Evolutionary conservation across 169 alveolate genomes (phyloP), one percentile per base, ranked within the genome.

Genomic region (Plasmodium knowlesi): DNA sequence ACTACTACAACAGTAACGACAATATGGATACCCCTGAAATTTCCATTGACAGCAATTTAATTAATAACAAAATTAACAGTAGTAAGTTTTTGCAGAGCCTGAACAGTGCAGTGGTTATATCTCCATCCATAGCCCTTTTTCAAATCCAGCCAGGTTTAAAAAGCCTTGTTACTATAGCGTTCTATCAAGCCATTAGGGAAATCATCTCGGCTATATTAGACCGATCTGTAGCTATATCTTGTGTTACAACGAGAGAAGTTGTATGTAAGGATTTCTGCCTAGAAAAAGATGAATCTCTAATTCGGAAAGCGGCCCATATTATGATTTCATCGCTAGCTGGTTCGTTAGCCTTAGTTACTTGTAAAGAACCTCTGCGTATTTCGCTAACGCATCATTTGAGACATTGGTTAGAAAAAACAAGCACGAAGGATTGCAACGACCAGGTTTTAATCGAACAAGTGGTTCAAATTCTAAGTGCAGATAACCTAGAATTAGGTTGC

Each of bases 221-320:
- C 72, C 97, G 99, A 94, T 96, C 99, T 22, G 98, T 99, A 41
- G 97, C 99, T 22, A 98, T 99, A 43, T 99, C 99, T 4, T 94
- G 99, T 39, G 96, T 98, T 54, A 98, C 99, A 12, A 99, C 99
- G 22, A 97, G 98, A 92, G 99, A 98, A 95, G 81, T 99, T 43
- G 98, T 98, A 25, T 92, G 98, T 19, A 99, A 99, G 96, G 99
- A 99, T 94, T 99, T 98, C 89, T 98, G 99, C 86, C 96, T 97
- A 82, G 99, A 99, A 95, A 96, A 96, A 43, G 99, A 98, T 94
- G 99, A 98, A 95, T 92, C 96, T 14, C 95, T 98, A 89, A 96
- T 98, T 50, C 95, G 97, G 34, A 96, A 97, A 32, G 99, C 99
- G 1, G 97, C 99, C 43, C 98, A 97, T 71, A 92, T 97, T 82